phyloP scores from a whole-genome alignment of 208 protist genomes.

The Crithidia sp. region DNA sequence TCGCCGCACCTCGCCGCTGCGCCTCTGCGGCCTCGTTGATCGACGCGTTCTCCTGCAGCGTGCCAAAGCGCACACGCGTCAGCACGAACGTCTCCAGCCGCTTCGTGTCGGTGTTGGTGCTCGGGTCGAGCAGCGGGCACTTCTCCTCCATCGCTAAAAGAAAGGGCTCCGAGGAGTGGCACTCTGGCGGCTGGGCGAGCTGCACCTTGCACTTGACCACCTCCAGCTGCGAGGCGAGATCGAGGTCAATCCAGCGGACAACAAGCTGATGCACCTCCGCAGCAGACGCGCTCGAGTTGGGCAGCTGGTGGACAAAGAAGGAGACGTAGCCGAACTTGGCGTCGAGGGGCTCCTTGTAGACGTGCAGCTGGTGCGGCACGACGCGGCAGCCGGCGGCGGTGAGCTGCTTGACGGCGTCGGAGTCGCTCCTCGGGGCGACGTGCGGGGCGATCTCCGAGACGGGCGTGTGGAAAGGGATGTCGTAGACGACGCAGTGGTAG shows the following conservation, averaged over 20 bases:
- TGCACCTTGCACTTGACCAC: constrained; percentile 36
- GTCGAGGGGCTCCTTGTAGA: constrained; percentile 81
- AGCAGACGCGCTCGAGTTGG: constrained; percentile 14
- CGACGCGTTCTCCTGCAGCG: constrained; percentile 21
- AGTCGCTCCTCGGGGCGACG: constrained; percentile 45
- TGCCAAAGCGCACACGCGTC: constrained; percentile 48
- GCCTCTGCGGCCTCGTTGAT: constrained; percentile 26
- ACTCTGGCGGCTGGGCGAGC: constrained; percentile 71
- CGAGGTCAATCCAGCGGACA: constrained; percentile 51
- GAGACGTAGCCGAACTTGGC: constrained; percentile 80
- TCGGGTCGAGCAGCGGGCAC: constrained; percentile 56
- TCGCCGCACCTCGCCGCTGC: background rate
- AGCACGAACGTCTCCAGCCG: constrained; percentile 81
- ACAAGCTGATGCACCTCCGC: constrained; percentile 45
- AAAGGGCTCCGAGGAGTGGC: constrained; percentile 62
- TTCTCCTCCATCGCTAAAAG: constrained; percentile 40
- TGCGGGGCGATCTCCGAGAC: constrained; percentile 46
- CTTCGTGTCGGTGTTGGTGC: constrained; percentile 34
- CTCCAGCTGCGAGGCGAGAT: constrained; percentile 52
- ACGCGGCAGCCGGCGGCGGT: constrained; percentile 36
- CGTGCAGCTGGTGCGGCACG: constrained; percentile 75
- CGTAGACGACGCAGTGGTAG: constrained; percentile 65
- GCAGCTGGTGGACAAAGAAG: constrained; percentile 56
- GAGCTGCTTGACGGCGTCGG: constrained; percentile 44
- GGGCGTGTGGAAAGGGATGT: constrained; percentile 51